Base-by-base conservation (phyloP, 345 rosid species). In the Isatis tinctoria region DNA sequence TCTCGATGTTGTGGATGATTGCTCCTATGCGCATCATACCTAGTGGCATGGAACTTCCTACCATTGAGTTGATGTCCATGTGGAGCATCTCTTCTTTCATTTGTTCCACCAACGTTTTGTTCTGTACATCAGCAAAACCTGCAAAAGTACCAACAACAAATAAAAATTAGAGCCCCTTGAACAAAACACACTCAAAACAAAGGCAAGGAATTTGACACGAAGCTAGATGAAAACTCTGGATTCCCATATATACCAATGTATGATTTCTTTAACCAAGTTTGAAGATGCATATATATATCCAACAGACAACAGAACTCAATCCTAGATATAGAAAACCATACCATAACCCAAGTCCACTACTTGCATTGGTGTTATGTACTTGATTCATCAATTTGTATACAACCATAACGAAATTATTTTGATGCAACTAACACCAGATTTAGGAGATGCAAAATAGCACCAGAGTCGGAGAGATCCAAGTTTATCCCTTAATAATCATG, bases 11-110 rank as follows among this genome's bases (percentile, higher is more conserved):
- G 87, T 94, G 96, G 75, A 94, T 87, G 53, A 90, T 79, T 10
- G 96, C 91, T 36, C 97, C 97, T 6, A 94, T 94, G 10, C 96
- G 88, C 98, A 91, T 94, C 48, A 84, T 73, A 52, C 86, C 80
- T 28, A 91, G 81, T 0, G 97, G 97, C 97, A 90, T 94, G 63
- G 91, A 88, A 65, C 93, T 87, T 45, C 98, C 97, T 7, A 86
- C 81, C 85, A 89, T 97, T 8, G 91, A 83, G 86, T 82, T 91
- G 67, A 91, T 80, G 77, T 94, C 97, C 17, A 90, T 87, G 72
- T 86, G 87, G 26, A 80, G 81, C 88, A 85, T 79, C 66, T 86
- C 85, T 40, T 74, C 79, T 87, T 74, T 85, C 84, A 88, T 88
- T 65, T 79, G 82, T 39, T 83, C 87, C 51, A 69, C 80, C 72